Evolutionary conservation across 2,329 filamentous ascomycete genomes (phyloP).

Genomic region (Metarhizium album): DNA sequence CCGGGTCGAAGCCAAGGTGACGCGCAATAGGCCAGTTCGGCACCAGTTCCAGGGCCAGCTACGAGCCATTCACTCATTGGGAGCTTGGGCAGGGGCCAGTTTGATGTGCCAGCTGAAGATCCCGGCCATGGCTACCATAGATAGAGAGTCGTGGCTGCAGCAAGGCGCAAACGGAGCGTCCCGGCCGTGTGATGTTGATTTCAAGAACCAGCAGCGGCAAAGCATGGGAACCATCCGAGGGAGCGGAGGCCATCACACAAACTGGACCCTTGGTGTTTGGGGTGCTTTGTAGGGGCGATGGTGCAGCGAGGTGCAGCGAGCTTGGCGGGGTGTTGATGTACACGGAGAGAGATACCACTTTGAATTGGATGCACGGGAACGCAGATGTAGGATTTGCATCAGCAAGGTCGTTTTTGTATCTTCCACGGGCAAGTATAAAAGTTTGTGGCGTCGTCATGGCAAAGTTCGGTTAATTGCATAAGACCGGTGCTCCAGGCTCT

Average conservation of each 20-base stretch:
- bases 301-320: neutral
- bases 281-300: constrained; percentile 33
- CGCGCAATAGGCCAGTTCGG: constrained; percentile 23
- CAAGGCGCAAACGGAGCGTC: constrained; percentile 55
- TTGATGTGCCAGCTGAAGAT: constrained; percentile 58
- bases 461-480: constrained; percentile 6
- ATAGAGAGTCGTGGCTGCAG: constrained; percentile 60
- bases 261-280: constrained; percentile 55
- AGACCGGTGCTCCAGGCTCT: too few relatives aligned
- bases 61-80: constrained; percentile 57
- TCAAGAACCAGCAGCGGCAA: constrained; percentile 48
- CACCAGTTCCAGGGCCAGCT: constrained; percentile 45
- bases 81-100: constrained; percentile 66
- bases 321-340: neutral
- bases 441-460: too few relatives aligned
- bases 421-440: too few relatives aligned
- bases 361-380: neutral
- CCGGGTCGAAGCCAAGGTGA: constrained; percentile 26
- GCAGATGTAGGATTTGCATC: neutral
- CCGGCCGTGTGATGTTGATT: constrained; percentile 46
- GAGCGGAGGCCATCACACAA: constrained; percentile 29
- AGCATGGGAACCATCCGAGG: constrained; percentile 44
- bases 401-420: neutral
- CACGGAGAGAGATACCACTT: constrained; percentile 1
- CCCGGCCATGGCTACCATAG: constrained; percentile 57